phyloP scores from a whole-genome alignment of 257 asterid species.

The Primulina tabacum region DNA sequence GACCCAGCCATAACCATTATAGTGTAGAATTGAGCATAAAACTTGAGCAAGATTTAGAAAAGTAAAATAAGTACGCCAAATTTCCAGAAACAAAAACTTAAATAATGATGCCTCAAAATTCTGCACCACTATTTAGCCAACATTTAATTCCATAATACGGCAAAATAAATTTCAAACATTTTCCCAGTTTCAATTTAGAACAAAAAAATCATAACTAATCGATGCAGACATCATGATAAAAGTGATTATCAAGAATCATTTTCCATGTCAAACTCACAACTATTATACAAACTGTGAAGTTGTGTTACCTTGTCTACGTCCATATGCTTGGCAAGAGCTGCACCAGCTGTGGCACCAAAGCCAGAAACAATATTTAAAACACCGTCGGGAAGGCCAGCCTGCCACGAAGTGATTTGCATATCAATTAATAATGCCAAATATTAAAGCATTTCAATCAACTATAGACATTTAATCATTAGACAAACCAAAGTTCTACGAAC shows the following conservation, averaged over 20 bases:
- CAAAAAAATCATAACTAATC: conserved; percentile 6
- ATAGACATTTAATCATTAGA: not conserved
- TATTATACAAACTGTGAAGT: conserved; percentile 17
- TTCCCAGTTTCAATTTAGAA: not conserved
- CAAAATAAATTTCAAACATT: conserved; percentile 10
- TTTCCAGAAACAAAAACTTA: no score
- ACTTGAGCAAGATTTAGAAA: conserved; percentile 9
- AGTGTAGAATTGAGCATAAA: not conserved
- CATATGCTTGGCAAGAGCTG: conserved; percentile 94
- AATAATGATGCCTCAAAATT: no score
- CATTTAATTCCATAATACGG: no score
- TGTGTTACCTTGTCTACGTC: conserved; percentile 88
- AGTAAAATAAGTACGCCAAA: not conserved
- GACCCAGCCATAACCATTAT: not conserved
- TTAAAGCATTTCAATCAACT: not conserved
- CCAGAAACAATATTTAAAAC: conserved; percentile 87
- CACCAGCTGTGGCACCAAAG: conserved; percentile 92
- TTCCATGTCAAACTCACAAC: conserved; percentile 4
- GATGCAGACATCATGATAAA: not conserved
- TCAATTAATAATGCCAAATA: conserved; percentile 15
- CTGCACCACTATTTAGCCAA: no score
- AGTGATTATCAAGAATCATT: not conserved
- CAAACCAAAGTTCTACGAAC: not conserved
- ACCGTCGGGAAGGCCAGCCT: conserved; percentile 98
- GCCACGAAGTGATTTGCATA: conserved; percentile 21